Base-by-base conservation (phyloP, 768 basidiomycete genomes). In the Sutorius australiensis region DNA sequence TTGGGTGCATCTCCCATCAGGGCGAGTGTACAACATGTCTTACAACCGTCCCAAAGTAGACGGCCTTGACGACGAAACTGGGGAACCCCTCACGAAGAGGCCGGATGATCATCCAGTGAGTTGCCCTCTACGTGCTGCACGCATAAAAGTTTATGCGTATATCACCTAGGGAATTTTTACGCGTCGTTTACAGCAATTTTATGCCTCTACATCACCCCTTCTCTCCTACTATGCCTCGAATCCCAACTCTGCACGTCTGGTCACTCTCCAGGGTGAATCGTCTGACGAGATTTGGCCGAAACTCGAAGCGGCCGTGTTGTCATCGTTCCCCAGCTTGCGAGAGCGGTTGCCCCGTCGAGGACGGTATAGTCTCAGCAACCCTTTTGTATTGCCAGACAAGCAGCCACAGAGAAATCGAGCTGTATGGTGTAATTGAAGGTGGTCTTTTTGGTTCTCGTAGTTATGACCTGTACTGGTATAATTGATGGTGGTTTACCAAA, bases 201-300 rank as follows among this genome's bases (percentile, higher is more conserved):
- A 94, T 61, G 74, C 78, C 4, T 81, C 86, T 12, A 95, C 92
- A 1, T 82, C 86, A 3, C 91, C 93, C 6, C 75, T 95, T n/a
- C 73, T 95, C 14, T 73, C 77, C 16, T 87, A 92, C 69, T 95
- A 86, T 68, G 56, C 74, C 21, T 68, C 68, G 27, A 59, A 69
- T 21, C 64, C 73, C 34, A 63, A 73, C 8, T 73, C 78, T 14
- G 70, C 77, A 27, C 74, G 72, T 46, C 67, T 84, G 16, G 77
- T 77, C 47, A 83, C 83, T 3, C 67, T 95, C 30, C 74, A 78
- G 17, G 92, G 92, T 3, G 71, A 76, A 50, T 89, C 90, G 8
- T 90, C 88, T 3, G 89, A 94, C 62, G 89, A 93, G 68, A 94
- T 95, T 57, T 95, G 92, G 92, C 91, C 89, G 3, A 74, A 84